phyloP scores from a whole-genome alignment of 306 rosid genomes.

The Sphenostylis stenocarpa region DNA sequence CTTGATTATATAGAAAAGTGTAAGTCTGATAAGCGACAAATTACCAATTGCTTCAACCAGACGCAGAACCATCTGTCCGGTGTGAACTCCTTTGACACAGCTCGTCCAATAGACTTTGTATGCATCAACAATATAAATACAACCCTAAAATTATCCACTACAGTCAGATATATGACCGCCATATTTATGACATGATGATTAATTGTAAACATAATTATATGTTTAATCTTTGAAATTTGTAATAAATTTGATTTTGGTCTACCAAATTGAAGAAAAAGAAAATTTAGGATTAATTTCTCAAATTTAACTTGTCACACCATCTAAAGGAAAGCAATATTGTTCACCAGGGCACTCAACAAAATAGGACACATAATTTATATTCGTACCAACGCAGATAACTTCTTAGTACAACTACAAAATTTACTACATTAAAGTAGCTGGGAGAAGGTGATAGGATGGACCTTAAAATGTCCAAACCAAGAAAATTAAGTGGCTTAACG shows the following conservation, averaged over 20 bases:
- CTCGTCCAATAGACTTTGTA: slow-evolving; percentile 88
- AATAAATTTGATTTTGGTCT: too few relatives aligned
- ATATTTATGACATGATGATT: slow-evolving; percentile 5
- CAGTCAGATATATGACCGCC: slow-evolving; percentile 24
- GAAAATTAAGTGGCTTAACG: too few relatives aligned
- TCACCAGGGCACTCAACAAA: not conserved
- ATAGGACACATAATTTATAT: not conserved
- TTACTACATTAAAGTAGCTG: not conserved
- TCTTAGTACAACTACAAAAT: not conserved
- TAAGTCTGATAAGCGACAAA: slow-evolving; percentile 17
- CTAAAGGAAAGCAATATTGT: not conserved
- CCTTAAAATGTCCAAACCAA: too few relatives aligned
- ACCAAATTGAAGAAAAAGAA: too few relatives aligned
- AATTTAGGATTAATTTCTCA: too few relatives aligned
- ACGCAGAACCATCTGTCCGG: slow-evolving; percentile 85
- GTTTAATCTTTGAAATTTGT: too few relatives aligned
- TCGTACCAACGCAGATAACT: not conserved
- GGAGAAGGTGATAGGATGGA: not conserved
- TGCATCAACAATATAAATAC: slow-evolving; percentile 76
- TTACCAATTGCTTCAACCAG: slow-evolving; percentile 97
- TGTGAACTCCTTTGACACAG: slow-evolving; percentile 89
- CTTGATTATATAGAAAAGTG: not conserved
- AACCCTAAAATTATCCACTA: slow-evolving; percentile 62
- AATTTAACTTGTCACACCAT: not conserved
- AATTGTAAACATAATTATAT: not conserved